Conservation (phyloP, 352 stramenopile genomes). For the Phytophthora agathidicida region DNA sequence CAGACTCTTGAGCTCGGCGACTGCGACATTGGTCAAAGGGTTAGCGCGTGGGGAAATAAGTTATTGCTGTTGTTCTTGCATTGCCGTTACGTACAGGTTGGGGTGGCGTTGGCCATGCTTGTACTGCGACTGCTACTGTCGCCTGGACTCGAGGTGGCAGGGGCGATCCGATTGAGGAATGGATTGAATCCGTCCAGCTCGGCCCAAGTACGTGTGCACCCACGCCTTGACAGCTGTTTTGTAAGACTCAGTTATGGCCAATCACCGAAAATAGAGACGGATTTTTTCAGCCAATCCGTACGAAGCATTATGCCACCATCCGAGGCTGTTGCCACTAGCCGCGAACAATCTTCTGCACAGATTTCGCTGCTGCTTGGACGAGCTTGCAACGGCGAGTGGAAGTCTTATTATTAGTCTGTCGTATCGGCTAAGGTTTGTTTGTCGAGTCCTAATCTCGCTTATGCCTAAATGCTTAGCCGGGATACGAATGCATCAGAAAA, state of each 20-base stretch:
- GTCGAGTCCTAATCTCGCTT: no score
- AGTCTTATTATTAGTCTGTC: no score
- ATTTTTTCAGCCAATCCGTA: conserved; percentile 6
- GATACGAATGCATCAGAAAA: no score
- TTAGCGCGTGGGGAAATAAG: neutral
- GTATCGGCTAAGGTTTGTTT: no score
- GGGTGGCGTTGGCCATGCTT: conserved; percentile 57
- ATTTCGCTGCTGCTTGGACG: neutral
- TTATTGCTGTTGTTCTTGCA: neutral
- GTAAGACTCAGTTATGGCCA: no score
- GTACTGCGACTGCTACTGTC: neutral
- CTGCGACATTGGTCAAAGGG: conserved; percentile 17
- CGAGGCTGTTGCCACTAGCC: neutral
- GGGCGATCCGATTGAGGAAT: conserved; percentile 23
- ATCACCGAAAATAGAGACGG: no score
- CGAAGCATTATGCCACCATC: neutral
- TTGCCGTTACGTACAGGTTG: conserved; percentile 43
- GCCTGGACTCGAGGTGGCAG: neutral
- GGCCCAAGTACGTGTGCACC: neutral
- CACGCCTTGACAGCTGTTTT: neutral
- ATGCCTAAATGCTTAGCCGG: neutral
- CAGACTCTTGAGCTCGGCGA: conserved; percentile 60
- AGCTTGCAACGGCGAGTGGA: no score
- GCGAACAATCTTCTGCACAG: neutral
- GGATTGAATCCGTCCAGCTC: conserved; percentile 23